Evolutionary conservation across 345 rosid species (phyloP), one percentile per base, ranked within the genome.

Genomic region (Angophora floribunda): DNA sequence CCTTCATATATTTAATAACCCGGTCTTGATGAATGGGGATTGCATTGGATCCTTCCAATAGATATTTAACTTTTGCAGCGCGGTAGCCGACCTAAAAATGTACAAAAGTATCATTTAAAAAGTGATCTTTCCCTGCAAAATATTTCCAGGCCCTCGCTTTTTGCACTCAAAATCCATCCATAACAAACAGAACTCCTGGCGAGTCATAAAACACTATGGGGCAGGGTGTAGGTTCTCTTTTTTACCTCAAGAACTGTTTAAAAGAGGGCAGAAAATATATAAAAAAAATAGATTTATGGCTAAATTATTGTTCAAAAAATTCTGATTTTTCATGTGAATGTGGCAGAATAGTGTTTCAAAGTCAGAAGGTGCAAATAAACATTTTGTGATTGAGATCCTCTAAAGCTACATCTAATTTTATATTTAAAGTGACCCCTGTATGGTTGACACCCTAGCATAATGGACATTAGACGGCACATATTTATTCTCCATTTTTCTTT

Each of bases 11-110:
- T 2, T 59, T n/a, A 26, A 59, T 1, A 59, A 59, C 13, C 14
- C 1, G 1, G 7, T 26, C 30, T 59, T 26, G 67, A 10, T 0
- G 1, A 59, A 2, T 2, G 6, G 30, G 67, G 15, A 59, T 28
- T 59, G 4, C 30, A 2, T 4, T 0, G 12, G 67, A 26, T 59
- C 32, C 2, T 59, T 0, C 3, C 67, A 59, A 26, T 15, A 59
- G 14, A 26, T 59, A 28, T 5, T 5, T 12, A 59, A 26, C 67
- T 59, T 59, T 59, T 26, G 15, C 67, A 59, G 67, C 67, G 3
- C 30, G 4, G 67, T 59, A 59, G 30, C 67, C 30, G 15, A 61
- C 7, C 67, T 61, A 6, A 61, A 59, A 61, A 61, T 61, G 32
- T 61, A 12, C 67, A 61, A 13, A 61, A 61, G 2, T 11, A 28